These are phyloP conservation scores for Arthrocladium fulminans DNA, from an alignment of 2,329 filamentous ascomycete species.

Conservation along the genomic window DNA sequence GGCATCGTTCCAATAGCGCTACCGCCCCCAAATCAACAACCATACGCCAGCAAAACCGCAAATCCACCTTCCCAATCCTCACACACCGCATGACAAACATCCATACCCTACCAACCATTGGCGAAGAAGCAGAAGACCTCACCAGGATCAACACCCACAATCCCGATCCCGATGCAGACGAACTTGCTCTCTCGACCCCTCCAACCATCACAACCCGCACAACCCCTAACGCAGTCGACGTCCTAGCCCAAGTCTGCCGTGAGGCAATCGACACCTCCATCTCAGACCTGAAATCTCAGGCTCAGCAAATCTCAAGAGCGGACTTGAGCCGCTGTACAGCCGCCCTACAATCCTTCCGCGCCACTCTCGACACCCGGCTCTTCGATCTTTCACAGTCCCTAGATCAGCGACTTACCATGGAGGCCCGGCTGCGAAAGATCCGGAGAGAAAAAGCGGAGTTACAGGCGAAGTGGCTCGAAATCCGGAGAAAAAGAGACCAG, in stretches of 20 bases:
- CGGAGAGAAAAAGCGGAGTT: conserved; percentile 38
- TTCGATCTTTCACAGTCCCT: conserved; percentile 45
- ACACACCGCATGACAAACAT: conserved; percentile 25
- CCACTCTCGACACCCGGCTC: conserved; percentile 41
- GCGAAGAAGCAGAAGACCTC: conserved; percentile 22
- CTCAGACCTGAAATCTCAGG: conserved; percentile 35
- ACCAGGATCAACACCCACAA: conserved; percentile 18
- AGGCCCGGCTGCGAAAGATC: conserved; percentile 36
- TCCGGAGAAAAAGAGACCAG: conserved; percentile 42
- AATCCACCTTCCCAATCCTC: conserved; percentile 24
- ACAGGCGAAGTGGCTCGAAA: conserved; percentile 38
- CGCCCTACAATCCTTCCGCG: conserved; percentile 40
- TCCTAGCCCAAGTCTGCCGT: conserved; percentile 42
- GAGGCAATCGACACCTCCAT: conserved; percentile 41
- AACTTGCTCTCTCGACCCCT: conserved; percentile 24
- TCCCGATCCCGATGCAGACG: conserved; percentile 8
- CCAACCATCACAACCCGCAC: conserved; percentile 29
- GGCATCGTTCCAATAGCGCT: neutral
- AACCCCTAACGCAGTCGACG: conserved; percentile 45
- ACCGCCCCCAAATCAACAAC: conserved; percentile 8
- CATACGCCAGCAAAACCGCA: conserved; percentile 6
- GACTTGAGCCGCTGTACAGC: conserved; percentile 39
- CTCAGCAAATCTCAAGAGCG: conserved; percentile 26
- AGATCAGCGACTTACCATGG: conserved; percentile 41
- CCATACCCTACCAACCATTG: conserved; percentile 19